Evolutionary conservation across 495 filamentous ascomycete species (phyloP).

Genomic region (Apodospora peruviana): DNA sequence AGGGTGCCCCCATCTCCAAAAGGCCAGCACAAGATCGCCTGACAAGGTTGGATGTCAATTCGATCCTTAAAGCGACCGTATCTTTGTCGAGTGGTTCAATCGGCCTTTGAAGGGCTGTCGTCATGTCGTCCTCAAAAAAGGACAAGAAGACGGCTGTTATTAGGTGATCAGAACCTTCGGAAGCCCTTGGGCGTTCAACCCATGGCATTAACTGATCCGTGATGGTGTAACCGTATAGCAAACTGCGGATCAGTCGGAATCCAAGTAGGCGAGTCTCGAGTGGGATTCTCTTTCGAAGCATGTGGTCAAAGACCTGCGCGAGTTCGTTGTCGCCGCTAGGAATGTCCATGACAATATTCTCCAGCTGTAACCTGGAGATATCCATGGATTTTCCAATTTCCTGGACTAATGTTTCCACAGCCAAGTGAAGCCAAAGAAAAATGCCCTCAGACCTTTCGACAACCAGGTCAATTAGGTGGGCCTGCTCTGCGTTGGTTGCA

Average conservation of each 20-base stretch:
- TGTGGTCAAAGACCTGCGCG: not conserved
- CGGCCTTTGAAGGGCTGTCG: not conserved
- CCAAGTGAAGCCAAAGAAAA: slow-evolving; percentile 3
- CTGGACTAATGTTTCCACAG: not conserved
- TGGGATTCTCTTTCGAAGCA: not conserved
- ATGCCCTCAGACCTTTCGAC: slow-evolving; percentile 1
- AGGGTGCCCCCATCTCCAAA: not conserved
- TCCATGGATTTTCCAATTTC: not conserved
- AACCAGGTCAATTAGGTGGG: slow-evolving; percentile 3
- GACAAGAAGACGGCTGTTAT: not conserved
- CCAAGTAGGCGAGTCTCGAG: not conserved
- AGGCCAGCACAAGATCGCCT: not conserved
- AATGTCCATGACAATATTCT: not conserved
- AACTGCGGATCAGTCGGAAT: not conserved
- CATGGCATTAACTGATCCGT: not conserved
- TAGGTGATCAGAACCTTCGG: not conserved
- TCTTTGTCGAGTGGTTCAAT: not conserved
- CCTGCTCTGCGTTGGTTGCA: slow-evolving; percentile 11
- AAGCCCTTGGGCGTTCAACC: not conserved
- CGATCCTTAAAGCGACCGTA: not conserved
- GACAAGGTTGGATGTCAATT: not conserved
- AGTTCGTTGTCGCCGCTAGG: not conserved
- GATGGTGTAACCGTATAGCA: not conserved
- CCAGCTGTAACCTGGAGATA: not conserved
- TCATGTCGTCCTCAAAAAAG: not conserved